Conservation (phyloP, 2,329 filamentous ascomycete genomes). For the Didymosphaeria variabile region DNA sequence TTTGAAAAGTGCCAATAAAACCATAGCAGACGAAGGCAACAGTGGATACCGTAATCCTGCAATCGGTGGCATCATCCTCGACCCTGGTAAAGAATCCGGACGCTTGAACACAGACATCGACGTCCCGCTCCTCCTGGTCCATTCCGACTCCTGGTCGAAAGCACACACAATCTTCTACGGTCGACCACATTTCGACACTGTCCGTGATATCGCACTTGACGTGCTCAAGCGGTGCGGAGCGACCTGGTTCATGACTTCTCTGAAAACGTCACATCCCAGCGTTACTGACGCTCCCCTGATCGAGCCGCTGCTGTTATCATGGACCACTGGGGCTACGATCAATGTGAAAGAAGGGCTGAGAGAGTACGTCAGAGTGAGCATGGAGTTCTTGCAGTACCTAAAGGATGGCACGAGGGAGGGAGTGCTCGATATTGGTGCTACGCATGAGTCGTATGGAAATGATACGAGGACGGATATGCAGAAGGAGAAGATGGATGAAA, state of each 20-base stretch:
- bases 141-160: background rate
- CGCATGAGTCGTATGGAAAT: background rate
- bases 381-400: background rate
- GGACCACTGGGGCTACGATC: background rate
- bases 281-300: background rate
- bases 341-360: background rate
- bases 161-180: background rate
- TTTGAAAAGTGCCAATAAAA: background rate
- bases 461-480: background rate
- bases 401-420: background rate
- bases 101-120: background rate
- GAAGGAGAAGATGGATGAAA: background rate
- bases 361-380: background rate
- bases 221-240: background rate
- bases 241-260: background rate
- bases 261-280: background rate
- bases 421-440: background rate
- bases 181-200: background rate
- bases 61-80: background rate
- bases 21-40: background rate
- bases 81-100: background rate
- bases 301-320: background rate
- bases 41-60: background rate
- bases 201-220: background rate
- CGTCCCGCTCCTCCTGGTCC: background rate